These are phyloP conservation scores for Aspergillus egyptiacus DNA, from an alignment of 495 filamentous ascomycete species.

Conservation along the genomic window DNA sequence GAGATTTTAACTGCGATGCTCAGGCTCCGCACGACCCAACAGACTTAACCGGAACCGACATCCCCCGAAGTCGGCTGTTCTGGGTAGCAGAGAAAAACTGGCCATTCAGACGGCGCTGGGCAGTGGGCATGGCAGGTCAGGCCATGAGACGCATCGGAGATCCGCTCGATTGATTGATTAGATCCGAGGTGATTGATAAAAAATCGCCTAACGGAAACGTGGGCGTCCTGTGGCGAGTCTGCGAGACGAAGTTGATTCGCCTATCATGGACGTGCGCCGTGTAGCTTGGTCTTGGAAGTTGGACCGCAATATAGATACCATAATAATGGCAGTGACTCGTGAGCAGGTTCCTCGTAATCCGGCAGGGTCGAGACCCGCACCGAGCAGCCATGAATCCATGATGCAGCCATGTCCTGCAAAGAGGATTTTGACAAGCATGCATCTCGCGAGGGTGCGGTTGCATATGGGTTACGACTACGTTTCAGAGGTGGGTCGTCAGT, in stretches of 20 bases:
- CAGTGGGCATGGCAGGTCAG: background rate
- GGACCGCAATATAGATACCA: too few species aligned
- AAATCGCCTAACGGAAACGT: conserved; percentile 6
- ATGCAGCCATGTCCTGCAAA: background rate
- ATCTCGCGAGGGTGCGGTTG: too few species aligned
- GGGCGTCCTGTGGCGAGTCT: conserved; percentile 3
- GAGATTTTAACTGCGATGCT: background rate
- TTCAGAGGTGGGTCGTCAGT: background rate
- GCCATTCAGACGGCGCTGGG: background rate
- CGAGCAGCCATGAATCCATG: background rate
- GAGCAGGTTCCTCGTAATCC: background rate
- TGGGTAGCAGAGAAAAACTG: background rate
- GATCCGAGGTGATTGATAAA: conserved; percentile 7
- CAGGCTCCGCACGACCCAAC: background rate
- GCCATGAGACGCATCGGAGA: conserved; percentile 4
- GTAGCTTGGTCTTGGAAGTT: background rate
- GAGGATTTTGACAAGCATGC: background rate
- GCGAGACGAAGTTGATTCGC: background rate
- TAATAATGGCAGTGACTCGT: conserved; percentile 2
- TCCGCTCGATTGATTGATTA: conserved; percentile 9
- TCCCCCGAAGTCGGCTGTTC: conserved; percentile 10
- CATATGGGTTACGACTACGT: background rate
- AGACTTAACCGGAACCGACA: conserved; percentile 2
- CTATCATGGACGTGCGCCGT: background rate
- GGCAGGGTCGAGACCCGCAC: background rate